Evolutionary conservation across 2,329 filamentous ascomycete genomes (phyloP), one percentile per base, ranked within the genome.

Genomic region (Pestalotiopsis sp.): DNA sequence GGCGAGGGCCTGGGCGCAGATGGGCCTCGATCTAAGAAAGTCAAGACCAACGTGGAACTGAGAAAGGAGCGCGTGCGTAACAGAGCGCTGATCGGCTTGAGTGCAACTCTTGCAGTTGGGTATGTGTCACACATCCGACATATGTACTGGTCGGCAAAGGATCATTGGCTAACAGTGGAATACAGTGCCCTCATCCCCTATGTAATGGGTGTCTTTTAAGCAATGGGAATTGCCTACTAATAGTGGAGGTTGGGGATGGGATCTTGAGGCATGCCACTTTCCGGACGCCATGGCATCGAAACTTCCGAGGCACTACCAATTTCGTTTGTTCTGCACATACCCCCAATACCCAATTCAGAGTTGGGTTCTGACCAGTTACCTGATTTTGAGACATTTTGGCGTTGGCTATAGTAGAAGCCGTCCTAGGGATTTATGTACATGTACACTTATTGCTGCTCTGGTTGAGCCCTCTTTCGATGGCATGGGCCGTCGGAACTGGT

Each of bases 81-180:
- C 81, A 90, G 94, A 77, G 94, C 96, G 61, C 84, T 97, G 70
- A 87, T 97, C 71, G 95, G 96, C 69, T 89, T 98, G 66, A 93
- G 91, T 71, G 94, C 94, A 69, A 96, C 94, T 61, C 87, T 98
- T 79, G 94, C 93, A 68, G 88, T 98, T 80, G 95, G 95, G 96
- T 98, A 89, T 84, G 94, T 92, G 38, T 23, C 20, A 25, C 38
- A 7, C 65, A 71, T 36, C 2, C 69, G 17, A 69, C 68, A 68
- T 36, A 59, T 25, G n/a, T 39, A 38, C 41, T 49, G 41, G 59
- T 62, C 36, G 58, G 57, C 62, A 23, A 41, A 68, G 84, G 82
- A 25, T 49, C 27, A 25, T 62, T 20, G 27, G 20, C 36, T 64
- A 45, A 61, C 67, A 20, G 4, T 45, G 20, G 7, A 14, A 56